Conservation (phyloP, 179 eudicot genomes). For the Silene coronaria region DNA sequence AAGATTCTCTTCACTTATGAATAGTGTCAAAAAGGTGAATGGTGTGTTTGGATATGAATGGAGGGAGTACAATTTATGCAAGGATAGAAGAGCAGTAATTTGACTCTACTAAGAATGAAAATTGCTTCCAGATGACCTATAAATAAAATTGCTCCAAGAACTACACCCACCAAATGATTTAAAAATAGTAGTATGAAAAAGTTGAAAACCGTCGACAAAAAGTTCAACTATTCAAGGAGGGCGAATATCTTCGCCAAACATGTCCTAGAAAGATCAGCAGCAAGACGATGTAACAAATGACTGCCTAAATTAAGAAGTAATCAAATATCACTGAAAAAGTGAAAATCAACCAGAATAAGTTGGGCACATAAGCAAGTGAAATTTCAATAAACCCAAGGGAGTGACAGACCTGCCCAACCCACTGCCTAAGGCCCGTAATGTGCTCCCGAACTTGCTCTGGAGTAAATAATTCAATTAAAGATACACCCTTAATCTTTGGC, state of each 20-base stretch:
- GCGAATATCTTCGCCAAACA: neutral
- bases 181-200: neutral
- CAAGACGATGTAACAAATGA: neutral
- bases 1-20: too few relatives aligned
- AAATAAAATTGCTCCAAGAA: neutral
- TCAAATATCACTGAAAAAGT: neutral
- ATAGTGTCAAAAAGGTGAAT: too few relatives aligned
- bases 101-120: too few relatives aligned
- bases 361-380: neutral
- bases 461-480: conserved; percentile 87
- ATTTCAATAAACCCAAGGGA: neutral
- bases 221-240: neutral
- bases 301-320: neutral
- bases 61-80: too few relatives aligned
- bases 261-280: neutral
- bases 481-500: conserved; percentile 86
- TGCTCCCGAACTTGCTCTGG: conserved; percentile 94
- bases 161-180: neutral
- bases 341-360: neutral
- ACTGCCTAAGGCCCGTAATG: conserved; percentile 77
- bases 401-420: conserved; percentile 96
- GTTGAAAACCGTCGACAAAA: neutral
- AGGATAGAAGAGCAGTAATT: too few relatives aligned
- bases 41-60: too few relatives aligned
- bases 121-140: too few relatives aligned